These are phyloP conservation scores for Neopestalotiopsis clavispora DNA, from an alignment of 2,329 filamentous ascomycete species.

Conservation along the genomic window DNA sequence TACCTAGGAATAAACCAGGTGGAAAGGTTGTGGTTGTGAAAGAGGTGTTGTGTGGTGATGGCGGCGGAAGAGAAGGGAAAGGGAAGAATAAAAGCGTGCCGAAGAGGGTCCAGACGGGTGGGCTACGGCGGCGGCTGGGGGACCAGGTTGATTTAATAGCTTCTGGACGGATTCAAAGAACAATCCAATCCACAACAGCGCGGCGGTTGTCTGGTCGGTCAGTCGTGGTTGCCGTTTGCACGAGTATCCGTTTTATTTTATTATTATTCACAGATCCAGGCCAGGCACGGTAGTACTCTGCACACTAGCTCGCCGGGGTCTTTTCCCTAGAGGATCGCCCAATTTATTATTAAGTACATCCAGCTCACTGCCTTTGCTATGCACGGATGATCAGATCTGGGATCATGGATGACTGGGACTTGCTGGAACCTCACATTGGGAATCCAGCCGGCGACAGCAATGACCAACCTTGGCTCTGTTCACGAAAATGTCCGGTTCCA, in stretches of 20 bases:
- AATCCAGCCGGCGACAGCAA: not conserved
- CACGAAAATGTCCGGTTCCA: conserved; percentile 14
- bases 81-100: not conserved
- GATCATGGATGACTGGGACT: not conserved
- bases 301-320: not conserved
- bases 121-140: not conserved
- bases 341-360: conserved; percentile 3
- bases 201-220: not conserved
- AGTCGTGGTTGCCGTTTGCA: not conserved
- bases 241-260: not conserved
- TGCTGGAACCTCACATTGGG: not conserved
- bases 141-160: not conserved
- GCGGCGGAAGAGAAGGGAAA: not conserved
- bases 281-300: not conserved
- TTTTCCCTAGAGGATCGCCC: conserved; percentile 8
- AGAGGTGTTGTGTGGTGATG: not conserved
- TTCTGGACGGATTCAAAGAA: not conserved
- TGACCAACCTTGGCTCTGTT: conserved; percentile 10
- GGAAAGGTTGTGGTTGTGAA: conserved; percentile 1
- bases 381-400: conserved; percentile 1
- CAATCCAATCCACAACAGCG: not conserved
- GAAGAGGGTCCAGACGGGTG: not conserved
- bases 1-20: conserved; percentile 9
- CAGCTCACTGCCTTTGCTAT: not conserved
- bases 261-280: not conserved